A percentile compares a stretch with the other conserved stretches of the same genome.
Evolutionary conservation across 2,329 filamentous ascomycete genomes (phyloP).

Genomic region (Trichoderma atrobrunneum): DNA sequence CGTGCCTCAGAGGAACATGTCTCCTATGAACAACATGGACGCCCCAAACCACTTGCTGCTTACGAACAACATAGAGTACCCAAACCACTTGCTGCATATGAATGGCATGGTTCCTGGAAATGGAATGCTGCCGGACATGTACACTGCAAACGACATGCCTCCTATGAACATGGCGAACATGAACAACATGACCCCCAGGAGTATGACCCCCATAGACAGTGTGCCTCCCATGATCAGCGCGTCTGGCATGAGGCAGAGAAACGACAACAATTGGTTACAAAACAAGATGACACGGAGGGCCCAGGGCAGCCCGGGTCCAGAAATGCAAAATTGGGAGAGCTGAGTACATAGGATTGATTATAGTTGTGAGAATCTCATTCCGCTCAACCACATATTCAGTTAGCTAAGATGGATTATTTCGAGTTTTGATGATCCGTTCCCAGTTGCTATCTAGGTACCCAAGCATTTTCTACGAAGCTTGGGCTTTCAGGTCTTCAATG

Average conservation of each 20-base stretch:
- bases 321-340: background rate
- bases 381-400: background rate
- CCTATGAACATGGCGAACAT: too few relatives aligned
- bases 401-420: too few relatives aligned
- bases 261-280: accelerated
- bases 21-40: background rate
- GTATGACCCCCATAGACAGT: background rate
- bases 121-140: too few relatives aligned
- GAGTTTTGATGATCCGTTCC: background rate
- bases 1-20: background rate
- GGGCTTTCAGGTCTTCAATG: background rate
- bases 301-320: background rate
- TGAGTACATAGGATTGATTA: background rate
- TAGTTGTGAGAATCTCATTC: background rate
- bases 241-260: background rate
- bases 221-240: background rate
- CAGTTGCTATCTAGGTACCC: background rate
- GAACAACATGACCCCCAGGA: background rate
- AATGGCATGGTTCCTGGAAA: too few relatives aligned
- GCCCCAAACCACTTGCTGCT: too few relatives aligned
- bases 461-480: background rate
- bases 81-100: too few relatives aligned
- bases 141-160: too few relatives aligned
- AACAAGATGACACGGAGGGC: background rate
- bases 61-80: too few relatives aligned